Evolutionary conservation across 805 yeast species (phyloP).

Genomic region (Scheffersomyces lignosus): DNA sequence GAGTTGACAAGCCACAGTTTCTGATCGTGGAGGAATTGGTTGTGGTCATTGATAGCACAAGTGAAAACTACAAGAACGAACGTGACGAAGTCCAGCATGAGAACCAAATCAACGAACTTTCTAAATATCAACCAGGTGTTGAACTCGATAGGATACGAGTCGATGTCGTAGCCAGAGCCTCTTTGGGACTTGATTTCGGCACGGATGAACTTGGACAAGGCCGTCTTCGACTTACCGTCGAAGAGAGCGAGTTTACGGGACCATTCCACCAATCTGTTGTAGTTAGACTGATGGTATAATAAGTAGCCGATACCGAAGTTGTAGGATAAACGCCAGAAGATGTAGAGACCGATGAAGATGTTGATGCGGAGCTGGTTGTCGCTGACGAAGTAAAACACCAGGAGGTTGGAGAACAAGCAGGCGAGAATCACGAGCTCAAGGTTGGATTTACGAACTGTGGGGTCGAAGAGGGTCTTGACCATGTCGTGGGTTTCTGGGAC

Average conservation of each 20-base stretch:
- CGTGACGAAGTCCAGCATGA: constrained; percentile 82
- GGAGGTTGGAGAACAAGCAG: constrained; percentile 28
- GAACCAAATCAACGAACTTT: constrained; percentile 73
- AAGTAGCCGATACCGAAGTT: constrained; percentile 79
- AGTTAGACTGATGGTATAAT: constrained; percentile 64
- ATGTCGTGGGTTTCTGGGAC: constrained; percentile 76
- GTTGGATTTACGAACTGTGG: constrained; percentile 65
- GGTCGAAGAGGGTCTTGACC: constrained; percentile 80
- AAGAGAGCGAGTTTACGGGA: constrained; percentile 50
- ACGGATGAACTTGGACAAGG: constrained; percentile 40
- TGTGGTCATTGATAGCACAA: constrained; percentile 38
- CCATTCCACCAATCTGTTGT: constrained; percentile 53
- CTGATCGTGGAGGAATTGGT: constrained; percentile 42
- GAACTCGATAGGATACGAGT: constrained; percentile 61
- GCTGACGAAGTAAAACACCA: constrained; percentile 28
- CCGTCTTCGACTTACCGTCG: constrained; percentile 23
- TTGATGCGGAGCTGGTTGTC: constrained; percentile 22
- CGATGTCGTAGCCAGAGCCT: constrained; percentile 32
- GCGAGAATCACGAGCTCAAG: constrained; percentile 62
- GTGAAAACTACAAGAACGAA: constrained; percentile 65
- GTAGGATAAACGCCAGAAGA: constrained; percentile 75
- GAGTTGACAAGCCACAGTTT: constrained; percentile 42
- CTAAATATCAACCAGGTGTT: constrained; percentile 83
- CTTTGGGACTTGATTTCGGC: constrained; percentile 39
- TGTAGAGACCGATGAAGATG: constrained; percentile 54